Evolutionary conservation across 2,329 filamentous ascomycete genomes (phyloP), one percentile per base, ranked within the genome.

Genomic region (Talaromyces sp.): DNA sequence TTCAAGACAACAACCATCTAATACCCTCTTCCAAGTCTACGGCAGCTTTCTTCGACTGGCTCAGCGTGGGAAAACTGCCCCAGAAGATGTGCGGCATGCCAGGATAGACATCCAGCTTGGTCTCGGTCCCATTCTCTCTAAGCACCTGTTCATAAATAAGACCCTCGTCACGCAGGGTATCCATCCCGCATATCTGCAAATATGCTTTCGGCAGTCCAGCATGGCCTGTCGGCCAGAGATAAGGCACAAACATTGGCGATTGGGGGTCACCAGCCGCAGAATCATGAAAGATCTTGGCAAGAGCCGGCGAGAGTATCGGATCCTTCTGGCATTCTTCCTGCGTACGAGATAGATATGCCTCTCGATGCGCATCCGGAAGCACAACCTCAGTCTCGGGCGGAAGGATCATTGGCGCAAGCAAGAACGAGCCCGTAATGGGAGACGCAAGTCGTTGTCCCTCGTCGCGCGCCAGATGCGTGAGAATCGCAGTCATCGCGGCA

Each of bases 91-190:
- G 79, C 8, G 76, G 77, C 58, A 77, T 69, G 0, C 78, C 78
- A 0, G 70, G 63, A 65, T 77, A 80, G 6, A 79, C 66, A 63
- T 81, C 75, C 13, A 82, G 43, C 55, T 71, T 75, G 1, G 80
- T 82, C 64, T 72, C 66, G 8, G 82, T 75, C 1, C 70, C 72
- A 32, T 79, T 74, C 58, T 80, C 78, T 32, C 75, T 70, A 60
- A 85, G 65, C 2, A 80, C 66, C 43, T 75, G 68, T 63, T 83
- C 81, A 63, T 84, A 85, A 0, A 84, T 78, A 52, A 85, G 62
- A 0, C 72, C 80, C 58, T 84, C 82, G 61, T 86, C 83, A 4
- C 83, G 70, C 2, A 82, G 63, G 0, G 78, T 78, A 65, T 85
- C 83, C 61, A 80, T 62, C 11, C 82, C 82, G 62, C 75, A 77